Evolutionary conservation across 2,329 filamentous ascomycete species (phyloP), one percentile per base, ranked within the genome.

Genomic region (Aspergillus nomiae): DNA sequence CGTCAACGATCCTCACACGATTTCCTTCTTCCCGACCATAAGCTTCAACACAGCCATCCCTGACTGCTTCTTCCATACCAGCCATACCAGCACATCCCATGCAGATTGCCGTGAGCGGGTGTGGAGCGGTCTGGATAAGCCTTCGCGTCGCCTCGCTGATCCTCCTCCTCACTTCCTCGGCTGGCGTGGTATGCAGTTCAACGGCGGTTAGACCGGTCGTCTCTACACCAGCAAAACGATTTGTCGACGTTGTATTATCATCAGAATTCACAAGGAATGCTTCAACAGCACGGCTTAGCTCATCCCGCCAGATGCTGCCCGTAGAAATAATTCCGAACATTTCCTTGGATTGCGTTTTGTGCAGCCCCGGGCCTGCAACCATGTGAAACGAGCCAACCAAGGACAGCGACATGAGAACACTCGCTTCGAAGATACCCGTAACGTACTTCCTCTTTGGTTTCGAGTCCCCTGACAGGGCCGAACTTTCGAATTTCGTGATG

Each of bases 61-160:
- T 85, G 45, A 97, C 92, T 63, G 89, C 89, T 46, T 87, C 83
- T 70, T 95, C 90, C 78, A 97, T 84, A 0, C 93, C 94, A 1
- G 90, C 89, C 94, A 97, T 97, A 0, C 93, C 94, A 3, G 92
- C 94, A 75, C 94, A 97, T 0, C 94, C 94, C 81, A 97, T 85
- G 71, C 92, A 90, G 9, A 97, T 86, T 28, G 89, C 90, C 5
- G 83, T 81, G 0, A 94, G 85, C 4, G 82, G 80, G 0, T 84
- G 62, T 8, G 68, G 61, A 10, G 72, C 79, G 14, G 81, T 82
- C 9, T 73, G 75, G 32, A 96, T 77, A 30, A 97, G 79, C 57
- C 84, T 81, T 74, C 84, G 86, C 0, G 92, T 91, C 0, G 93
- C 92, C 19, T 87, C 84, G 67, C 84, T 88, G 73, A 97, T 87